phyloP scores from a whole-genome alignment of 108 stramenopile genomes.

The Skeletonema marinoi region DNA sequence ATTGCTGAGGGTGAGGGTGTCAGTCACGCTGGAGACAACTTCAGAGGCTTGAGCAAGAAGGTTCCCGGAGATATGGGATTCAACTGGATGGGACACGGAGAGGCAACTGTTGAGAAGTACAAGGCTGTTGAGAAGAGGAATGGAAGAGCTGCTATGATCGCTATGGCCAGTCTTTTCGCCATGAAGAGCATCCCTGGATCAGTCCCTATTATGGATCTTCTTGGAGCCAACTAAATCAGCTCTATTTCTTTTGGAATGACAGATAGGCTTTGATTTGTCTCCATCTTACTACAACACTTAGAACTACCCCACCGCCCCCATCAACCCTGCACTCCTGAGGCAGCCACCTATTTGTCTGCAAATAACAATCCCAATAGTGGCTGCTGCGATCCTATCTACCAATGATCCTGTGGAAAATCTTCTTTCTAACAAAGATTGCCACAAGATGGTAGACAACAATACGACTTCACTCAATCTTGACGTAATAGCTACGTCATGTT shows the following conservation, averaged over 20 bases:
- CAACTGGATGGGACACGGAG: constrained; percentile 75
- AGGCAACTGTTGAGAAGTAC: constrained; percentile 70
- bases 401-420: not conserved
- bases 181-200: constrained; percentile 84
- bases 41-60: constrained; percentile 85
- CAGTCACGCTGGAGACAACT: constrained; percentile 91
- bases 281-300: not conserved
- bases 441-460: not conserved
- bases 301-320: not conserved
- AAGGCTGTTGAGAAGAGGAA: constrained; percentile 86
- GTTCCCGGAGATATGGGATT: constrained; percentile 84
- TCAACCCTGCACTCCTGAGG: not conserved
- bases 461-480: constrained; percentile 1
- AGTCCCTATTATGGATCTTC: constrained; percentile 89
- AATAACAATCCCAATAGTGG: constrained; percentile 1
- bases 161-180: constrained; percentile 90
- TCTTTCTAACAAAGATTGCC: not conserved
- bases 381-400: not conserved
- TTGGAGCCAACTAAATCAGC: constrained; percentile 69
- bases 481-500: not conserved
- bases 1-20: constrained; percentile 88
- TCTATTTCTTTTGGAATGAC: constrained; percentile 4
- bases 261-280: constrained; percentile 2
- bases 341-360: constrained; percentile 1
- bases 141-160: constrained; percentile 92